A percentile compares a stretch with the other conserved stretches of the same genome.
Conservation (phyloP, 352 stramenopile genomes). For the Elongisporangium anandrum region DNA sequence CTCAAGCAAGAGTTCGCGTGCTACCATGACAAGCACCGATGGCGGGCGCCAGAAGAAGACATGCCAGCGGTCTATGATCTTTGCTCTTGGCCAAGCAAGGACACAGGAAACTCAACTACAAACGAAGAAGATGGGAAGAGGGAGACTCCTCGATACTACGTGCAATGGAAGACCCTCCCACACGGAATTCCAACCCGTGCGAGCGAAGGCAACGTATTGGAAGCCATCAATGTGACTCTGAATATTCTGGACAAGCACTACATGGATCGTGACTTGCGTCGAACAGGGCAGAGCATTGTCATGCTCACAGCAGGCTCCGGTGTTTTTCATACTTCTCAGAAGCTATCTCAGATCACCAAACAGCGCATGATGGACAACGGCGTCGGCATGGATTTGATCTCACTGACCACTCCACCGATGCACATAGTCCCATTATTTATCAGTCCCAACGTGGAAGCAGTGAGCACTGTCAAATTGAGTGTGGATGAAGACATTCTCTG, state of each 20-base stretch:
- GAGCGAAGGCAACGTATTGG: slow-evolving; percentile 95
- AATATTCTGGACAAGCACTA: slow-evolving; percentile 99
- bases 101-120: background rate
- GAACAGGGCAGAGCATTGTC: slow-evolving; percentile 95
- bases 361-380: slow-evolving; percentile 99
- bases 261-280: slow-evolving; percentile 95
- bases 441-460: slow-evolving; percentile 26
- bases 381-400: slow-evolving; percentile 98
- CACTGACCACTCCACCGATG: slow-evolving; percentile 91
- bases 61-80: slow-evolving; percentile 58
- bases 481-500: background rate
- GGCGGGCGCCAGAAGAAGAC: slow-evolving; percentile 45
- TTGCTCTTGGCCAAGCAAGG: slow-evolving; percentile 14
- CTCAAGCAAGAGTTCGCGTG: slow-evolving; percentile 94
- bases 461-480: background rate
- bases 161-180: slow-evolving; percentile 59
- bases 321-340: slow-evolving; percentile 95
- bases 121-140: background rate
- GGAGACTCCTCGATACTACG: slow-evolving; percentile 11
- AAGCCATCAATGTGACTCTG: slow-evolving; percentile 98
- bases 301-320: slow-evolving; percentile 94
- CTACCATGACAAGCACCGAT: slow-evolving; percentile 84
- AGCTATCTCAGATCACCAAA: slow-evolving; percentile 94
- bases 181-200: slow-evolving; percentile 87
- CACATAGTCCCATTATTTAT: slow-evolving; percentile 98